Conservation (phyloP, 495 filamentous ascomycete species). For the Penicillium simplicissimum region DNA sequence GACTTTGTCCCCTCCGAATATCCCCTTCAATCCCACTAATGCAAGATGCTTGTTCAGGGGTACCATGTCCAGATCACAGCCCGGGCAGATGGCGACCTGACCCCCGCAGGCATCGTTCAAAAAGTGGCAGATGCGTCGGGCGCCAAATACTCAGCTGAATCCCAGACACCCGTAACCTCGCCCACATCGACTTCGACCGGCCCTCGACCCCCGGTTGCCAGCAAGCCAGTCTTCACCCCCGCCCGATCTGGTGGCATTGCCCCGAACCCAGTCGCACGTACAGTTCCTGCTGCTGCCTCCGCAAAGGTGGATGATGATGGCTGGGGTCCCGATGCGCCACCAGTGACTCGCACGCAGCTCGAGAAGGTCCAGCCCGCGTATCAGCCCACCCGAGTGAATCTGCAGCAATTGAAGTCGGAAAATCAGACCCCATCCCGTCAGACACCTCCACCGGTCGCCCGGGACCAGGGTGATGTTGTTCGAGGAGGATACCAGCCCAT, state of each 20-base stretch:
- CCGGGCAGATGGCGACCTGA: constrained; percentile 83
- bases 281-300: constrained; percentile 39
- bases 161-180: constrained; percentile 42
- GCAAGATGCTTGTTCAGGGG: constrained; percentile 52
- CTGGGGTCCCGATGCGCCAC: constrained; percentile 95
- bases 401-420: constrained; percentile 70
- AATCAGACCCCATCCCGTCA: constrained; percentile 60
- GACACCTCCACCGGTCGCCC: constrained; percentile 35
- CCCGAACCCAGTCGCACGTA: constrained; percentile 61
- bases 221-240: constrained; percentile 88
- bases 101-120: constrained; percentile 81
- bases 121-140: constrained; percentile 97
- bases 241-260: constrained; percentile 63
- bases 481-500: constrained; percentile 93
- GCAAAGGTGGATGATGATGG: constrained; percentile 71
- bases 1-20: constrained; percentile 1
- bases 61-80: constrained; percentile 98
- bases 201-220: constrained; percentile 69
- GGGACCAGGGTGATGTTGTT: constrained; percentile 64
- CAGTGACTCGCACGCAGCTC: constrained; percentile 79
- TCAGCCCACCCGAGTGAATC: constrained; percentile 89
- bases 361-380: constrained; percentile 93
- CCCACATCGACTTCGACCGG: constrained; percentile 35
- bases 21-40: constrained; percentile 14
- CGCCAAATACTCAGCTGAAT: constrained; percentile 80